Percentiles rank a stretch among this genome's conserved stretches.
phyloP scores from a whole-genome alignment of 148 eudicot genomes.

The Vaccinium macrocarpon region DNA sequence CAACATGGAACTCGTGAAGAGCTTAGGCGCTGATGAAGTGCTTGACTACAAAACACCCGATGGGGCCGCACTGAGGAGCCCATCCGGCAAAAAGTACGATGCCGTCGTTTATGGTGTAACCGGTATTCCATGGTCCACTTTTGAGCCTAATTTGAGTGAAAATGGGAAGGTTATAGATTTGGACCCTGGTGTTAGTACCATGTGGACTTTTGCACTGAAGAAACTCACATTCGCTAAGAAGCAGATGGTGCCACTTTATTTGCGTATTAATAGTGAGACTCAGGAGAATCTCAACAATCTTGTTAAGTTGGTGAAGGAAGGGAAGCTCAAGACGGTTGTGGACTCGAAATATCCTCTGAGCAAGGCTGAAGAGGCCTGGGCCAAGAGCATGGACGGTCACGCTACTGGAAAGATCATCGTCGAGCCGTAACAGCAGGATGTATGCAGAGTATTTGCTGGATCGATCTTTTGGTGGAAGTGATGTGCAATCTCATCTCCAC shows the following conservation, averaged over 20 bases:
- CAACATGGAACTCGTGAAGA: constrained; percentile 46
- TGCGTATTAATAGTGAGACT: too few relatives aligned
- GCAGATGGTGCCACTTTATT: not conserved
- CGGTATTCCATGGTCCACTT: constrained; percentile 50
- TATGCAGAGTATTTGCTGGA: too few relatives aligned
- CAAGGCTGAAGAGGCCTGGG: constrained; percentile 62
- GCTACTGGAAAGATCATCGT: constrained; percentile 64
- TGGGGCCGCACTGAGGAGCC: constrained; percentile 53
- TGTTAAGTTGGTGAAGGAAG: constrained; percentile 52
- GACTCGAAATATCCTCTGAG: constrained; percentile 45
- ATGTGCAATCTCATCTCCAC: too few relatives aligned
- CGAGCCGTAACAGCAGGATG: constrained; percentile 23
- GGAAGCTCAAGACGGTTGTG: constrained; percentile 46
- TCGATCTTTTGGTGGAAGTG: too few relatives aligned
- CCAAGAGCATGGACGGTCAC: constrained; percentile 51
- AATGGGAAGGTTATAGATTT: constrained; percentile 52
- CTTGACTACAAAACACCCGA: constrained; percentile 51
- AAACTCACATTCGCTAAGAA: constrained; percentile 49
- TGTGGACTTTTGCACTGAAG: constrained; percentile 34
- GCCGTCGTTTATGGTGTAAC: constrained; percentile 30
- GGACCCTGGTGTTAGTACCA: constrained; percentile 26
- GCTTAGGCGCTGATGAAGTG: constrained; percentile 60
- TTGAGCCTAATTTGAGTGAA: constrained; percentile 40
- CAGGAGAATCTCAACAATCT: constrained; percentile 29
- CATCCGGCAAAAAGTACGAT: constrained; percentile 51